Percentiles rank a stretch among this genome's conserved stretches.
phyloP scores from a whole-genome alignment of 345 rosid species.

The Dipteronia dyeriana region DNA sequence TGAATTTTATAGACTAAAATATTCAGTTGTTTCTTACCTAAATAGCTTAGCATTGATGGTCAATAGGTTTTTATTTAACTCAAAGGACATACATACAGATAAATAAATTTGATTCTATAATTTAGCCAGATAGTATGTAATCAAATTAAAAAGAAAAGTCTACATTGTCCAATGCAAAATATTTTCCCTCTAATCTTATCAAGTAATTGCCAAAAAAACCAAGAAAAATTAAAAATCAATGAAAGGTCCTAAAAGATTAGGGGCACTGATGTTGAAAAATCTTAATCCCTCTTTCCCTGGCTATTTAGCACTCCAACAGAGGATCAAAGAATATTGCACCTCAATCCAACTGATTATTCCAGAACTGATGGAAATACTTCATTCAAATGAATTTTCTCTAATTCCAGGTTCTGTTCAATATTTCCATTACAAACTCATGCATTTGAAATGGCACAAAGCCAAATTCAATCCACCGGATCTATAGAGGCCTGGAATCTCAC shows the following conservation, averaged over 20 bases:
- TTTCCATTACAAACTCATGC: background rate
- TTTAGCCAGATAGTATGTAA: background rate
- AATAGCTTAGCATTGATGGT: background rate
- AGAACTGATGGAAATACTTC: background rate
- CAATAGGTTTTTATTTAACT: background rate
- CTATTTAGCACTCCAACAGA: background rate
- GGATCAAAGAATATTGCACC: background rate
- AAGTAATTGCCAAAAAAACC: background rate
- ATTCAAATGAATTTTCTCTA: background rate
- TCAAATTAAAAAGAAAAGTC: background rate
- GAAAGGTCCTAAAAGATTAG: background rate
- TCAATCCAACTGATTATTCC: background rate
- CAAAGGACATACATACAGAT: background rate
- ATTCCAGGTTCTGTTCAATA: background rate
- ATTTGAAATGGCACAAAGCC: background rate
- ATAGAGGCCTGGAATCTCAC: background rate
- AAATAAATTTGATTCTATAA: conserved; percentile 1
- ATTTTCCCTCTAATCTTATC: background rate
- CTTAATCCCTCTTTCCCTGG: background rate
- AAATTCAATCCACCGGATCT: background rate
- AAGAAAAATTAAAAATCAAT: background rate
- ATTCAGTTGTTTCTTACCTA: background rate
- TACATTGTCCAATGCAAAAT: background rate
- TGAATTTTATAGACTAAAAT: background rate
- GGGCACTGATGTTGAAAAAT: background rate